Percentiles rank a stretch among this genome's conserved stretches.
phyloP scores from a whole-genome alignment of 495 filamentous ascomycete genomes.

The Pseudevernia furfuracea region DNA sequence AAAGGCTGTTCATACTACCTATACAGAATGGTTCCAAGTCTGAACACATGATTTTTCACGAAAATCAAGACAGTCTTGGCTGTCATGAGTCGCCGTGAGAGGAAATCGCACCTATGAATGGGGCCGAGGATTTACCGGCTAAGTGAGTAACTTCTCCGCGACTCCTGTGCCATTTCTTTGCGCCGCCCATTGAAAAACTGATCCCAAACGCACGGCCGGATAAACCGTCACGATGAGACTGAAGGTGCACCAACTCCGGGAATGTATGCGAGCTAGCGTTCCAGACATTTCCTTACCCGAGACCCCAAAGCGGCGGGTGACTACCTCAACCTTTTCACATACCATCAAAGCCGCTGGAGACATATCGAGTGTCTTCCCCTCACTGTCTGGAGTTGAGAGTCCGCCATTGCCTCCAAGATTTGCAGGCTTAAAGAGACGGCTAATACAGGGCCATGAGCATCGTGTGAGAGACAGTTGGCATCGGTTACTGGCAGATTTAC shows the following conservation, averaged over 20 bases:
- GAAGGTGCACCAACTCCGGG: not conserved
- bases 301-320: not conserved
- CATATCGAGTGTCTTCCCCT: conserved; percentile 79
- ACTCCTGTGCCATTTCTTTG: not conserved
- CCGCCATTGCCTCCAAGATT: conserved; percentile 65
- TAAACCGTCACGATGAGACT: not conserved
- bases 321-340: conserved; percentile 3
- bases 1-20: not conserved
- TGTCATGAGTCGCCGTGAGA: too few relatives aligned
- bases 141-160: not conserved
- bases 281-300: not conserved
- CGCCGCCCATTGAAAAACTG: not conserved
- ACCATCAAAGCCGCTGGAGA: conserved; percentile 51
- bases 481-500: conserved; percentile 52
- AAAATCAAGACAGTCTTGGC: not conserved
- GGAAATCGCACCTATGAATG: not conserved
- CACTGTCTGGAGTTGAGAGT: conserved; percentile 58
- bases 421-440: conserved; percentile 59
- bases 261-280: not conserved
- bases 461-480: conserved; percentile 59
- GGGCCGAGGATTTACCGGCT: not conserved
- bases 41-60: not conserved
- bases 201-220: not conserved
- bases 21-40: not conserved
- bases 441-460: conserved; percentile 57